Percentiles rank a stretch among this genome's conserved stretches.
phyloP scores from a whole-genome alignment of 176 grass and related monocot species.

The Puya raimondii region DNA sequence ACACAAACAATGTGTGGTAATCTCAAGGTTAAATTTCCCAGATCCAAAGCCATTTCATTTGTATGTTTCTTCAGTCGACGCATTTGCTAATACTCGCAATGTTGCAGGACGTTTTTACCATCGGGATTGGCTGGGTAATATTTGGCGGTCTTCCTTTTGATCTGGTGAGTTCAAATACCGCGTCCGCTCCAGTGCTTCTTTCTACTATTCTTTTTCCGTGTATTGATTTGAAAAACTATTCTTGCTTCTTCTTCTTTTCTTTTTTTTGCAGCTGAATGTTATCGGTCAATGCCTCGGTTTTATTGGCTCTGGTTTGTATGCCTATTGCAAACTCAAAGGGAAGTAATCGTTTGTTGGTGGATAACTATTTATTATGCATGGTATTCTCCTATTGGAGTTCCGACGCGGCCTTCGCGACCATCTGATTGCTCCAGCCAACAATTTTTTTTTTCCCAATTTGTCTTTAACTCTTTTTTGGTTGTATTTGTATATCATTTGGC shows the following conservation, averaged over 20 bases:
- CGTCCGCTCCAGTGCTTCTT: neutral
- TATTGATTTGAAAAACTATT: conserved; percentile 11
- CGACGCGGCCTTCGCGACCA: neutral
- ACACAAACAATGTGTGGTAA: conserved; percentile 98
- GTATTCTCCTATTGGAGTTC: conserved; percentile 6
- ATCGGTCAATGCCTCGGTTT: conserved; percentile 90
- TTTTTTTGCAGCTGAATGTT: conserved; percentile 62
- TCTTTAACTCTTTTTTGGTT: conserved; percentile 1
- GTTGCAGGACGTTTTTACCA: conserved; percentile 77
- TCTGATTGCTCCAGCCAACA: conserved; percentile 5
- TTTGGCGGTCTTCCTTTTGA: conserved; percentile 97
- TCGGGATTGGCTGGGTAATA: conserved; percentile 89
- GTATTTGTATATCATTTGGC: conserved; percentile 20
- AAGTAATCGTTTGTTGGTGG: conserved; percentile 34
- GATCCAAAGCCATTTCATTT: conserved; percentile 7
- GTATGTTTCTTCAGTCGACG: conserved; percentile 1
- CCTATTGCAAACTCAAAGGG: conserved; percentile 91
- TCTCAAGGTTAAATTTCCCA: conserved; percentile 56
- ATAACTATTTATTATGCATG: neutral
- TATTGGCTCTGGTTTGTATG: conserved; percentile 80
- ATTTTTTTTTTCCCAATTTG: conserved; percentile 8
- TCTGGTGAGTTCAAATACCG: conserved; percentile 42
- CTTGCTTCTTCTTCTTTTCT: neutral
- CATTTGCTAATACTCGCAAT: conserved; percentile 7
- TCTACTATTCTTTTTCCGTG: neutral